Evolutionary conservation across 2,329 filamentous ascomycete species (phyloP).

Genomic region (Alternaria hordeiaustralica): DNA sequence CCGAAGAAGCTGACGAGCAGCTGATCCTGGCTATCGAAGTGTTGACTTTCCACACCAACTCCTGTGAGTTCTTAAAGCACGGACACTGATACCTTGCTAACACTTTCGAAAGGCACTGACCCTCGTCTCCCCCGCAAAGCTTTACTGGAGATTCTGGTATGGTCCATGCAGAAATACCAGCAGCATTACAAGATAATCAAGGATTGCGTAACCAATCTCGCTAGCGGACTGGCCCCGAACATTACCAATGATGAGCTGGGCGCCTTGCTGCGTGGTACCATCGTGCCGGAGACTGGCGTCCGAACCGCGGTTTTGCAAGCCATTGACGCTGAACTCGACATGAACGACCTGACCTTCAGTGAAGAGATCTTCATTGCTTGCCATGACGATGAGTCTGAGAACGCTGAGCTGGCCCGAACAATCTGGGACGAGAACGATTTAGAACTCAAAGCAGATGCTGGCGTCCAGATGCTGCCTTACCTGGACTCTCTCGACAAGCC

Average conservation of each 20-base stretch:
- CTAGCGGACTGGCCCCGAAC: constrained; percentile 82
- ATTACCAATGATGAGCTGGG: constrained; percentile 75
- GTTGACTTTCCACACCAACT: constrained; percentile 83
- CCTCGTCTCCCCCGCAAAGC: constrained; percentile 76
- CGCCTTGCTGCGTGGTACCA: constrained; percentile 77
- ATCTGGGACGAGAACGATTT: constrained; percentile 97
- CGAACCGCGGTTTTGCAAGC: constrained; percentile 85
- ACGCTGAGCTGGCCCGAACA: constrained; percentile 78
- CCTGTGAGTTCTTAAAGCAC: constrained; percentile 57
- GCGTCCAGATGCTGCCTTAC: constrained; percentile 75
- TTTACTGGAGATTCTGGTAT: constrained; percentile 73
- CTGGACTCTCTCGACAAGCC: constrained; percentile 80
- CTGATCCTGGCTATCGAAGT: constrained; percentile 88
- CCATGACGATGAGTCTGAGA: constrained; percentile 90
- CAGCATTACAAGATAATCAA: constrained; percentile 96
- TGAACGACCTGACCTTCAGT: constrained; percentile 84
- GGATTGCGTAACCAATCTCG: constrained; percentile 87
- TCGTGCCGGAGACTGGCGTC: constrained; percentile 80
- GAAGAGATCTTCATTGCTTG: constrained; percentile 93
- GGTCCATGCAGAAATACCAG: constrained; percentile 84
- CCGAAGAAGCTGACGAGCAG: constrained; percentile 87
- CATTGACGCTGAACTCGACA: constrained; percentile 88
- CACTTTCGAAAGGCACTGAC: constrained; percentile 62
- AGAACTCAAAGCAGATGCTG: constrained; percentile 68
- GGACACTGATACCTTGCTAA: constrained; percentile 17